These are phyloP conservation scores for Colletotrichum shisoi DNA, from an alignment of 2,329 filamentous ascomycete species.

Conservation along the genomic window DNA sequence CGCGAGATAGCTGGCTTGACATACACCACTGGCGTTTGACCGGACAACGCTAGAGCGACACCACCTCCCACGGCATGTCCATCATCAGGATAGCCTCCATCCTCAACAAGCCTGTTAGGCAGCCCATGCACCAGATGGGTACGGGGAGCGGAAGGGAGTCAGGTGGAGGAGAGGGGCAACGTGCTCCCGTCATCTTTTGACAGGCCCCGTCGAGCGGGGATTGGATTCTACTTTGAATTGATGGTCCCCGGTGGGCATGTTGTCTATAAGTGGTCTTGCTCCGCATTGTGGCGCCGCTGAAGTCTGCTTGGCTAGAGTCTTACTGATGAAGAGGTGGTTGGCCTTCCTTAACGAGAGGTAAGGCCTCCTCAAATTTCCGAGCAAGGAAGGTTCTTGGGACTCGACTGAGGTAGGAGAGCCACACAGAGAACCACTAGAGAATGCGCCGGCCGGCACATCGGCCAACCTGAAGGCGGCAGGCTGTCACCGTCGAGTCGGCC, in stretches of 20 bases:
- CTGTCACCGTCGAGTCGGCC: conserved; percentile 2
- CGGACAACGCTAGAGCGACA: conserved; percentile 2
- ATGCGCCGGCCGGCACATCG: conserved; percentile 13
- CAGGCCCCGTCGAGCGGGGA: conserved; percentile 9
- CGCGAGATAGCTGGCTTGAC: background rate
- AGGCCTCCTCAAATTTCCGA: background rate
- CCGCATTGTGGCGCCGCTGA: background rate
- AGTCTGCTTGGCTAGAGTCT: background rate
- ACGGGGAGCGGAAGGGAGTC: conserved; percentile 22
- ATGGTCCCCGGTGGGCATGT: conserved; percentile 7
- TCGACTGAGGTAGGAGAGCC: background rate
- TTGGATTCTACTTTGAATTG: conserved; percentile 8
- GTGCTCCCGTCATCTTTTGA: conserved; percentile 5
- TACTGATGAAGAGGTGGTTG: too few relatives aligned
- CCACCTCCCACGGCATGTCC: background rate
- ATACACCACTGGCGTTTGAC: conserved; percentile 26
- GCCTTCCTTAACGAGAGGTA: background rate
- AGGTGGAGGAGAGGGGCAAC: background rate
- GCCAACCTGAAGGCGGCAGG: conserved; percentile 26
- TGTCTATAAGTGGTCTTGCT: background rate
- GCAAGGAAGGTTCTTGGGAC: background rate
- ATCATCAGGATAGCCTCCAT: conserved; percentile 2
- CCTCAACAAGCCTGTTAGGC: background rate
- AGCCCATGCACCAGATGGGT: conserved; percentile 15
- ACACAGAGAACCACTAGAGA: background rate